Evolutionary conservation across 495 filamentous ascomycete genomes (phyloP).

Genomic region (Lasiosphaeria hispida): DNA sequence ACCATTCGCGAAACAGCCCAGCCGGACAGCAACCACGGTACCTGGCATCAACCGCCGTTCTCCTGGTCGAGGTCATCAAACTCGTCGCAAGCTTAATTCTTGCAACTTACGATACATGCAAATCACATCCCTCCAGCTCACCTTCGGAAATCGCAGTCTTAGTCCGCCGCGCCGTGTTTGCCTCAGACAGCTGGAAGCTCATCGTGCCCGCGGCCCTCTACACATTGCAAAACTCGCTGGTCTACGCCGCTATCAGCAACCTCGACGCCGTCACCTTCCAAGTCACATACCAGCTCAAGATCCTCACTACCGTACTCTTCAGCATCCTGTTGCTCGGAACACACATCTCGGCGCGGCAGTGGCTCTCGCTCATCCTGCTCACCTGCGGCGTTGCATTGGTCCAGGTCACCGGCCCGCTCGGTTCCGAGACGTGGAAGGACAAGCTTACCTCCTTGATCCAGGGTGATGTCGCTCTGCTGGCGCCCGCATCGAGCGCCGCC

Average conservation of each 20-base stretch:
- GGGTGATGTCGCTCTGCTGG: neutral
- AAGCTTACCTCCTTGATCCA: slow-evolving; percentile 43
- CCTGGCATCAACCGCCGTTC: slow-evolving; percentile 69
- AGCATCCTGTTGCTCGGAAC: slow-evolving; percentile 58
- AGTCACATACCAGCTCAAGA: slow-evolving; percentile 71
- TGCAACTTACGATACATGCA: slow-evolving; percentile 29
- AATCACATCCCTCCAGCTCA: slow-evolving; percentile 57
- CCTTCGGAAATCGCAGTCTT: slow-evolving; percentile 56
- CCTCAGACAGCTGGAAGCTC: slow-evolving; percentile 72
- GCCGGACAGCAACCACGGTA: slow-evolving; percentile 63
- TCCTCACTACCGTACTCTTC: slow-evolving; percentile 65
- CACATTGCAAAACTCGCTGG: slow-evolving; percentile 66
- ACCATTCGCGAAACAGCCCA: slow-evolving; percentile 68
- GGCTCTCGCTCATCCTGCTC: slow-evolving; percentile 61
- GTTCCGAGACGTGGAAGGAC: slow-evolving; percentile 48
- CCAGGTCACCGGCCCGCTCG: slow-evolving; percentile 48
- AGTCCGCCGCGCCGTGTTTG: slow-evolving; percentile 58
- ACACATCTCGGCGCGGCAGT: slow-evolving; percentile 56
- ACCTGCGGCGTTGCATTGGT: slow-evolving; percentile 63
- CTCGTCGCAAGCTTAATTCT: slow-evolving; percentile 62
- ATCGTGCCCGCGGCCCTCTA: slow-evolving; percentile 68
- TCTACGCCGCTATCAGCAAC: slow-evolving; percentile 70
- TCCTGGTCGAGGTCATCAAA: slow-evolving; percentile 70
- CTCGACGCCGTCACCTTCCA: slow-evolving; percentile 68
- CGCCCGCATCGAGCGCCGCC: slow-evolving; percentile 36